phyloP scores from a whole-genome alignment of 768 basidiomycete species.

The Macrolepiota dolichaula region DNA sequence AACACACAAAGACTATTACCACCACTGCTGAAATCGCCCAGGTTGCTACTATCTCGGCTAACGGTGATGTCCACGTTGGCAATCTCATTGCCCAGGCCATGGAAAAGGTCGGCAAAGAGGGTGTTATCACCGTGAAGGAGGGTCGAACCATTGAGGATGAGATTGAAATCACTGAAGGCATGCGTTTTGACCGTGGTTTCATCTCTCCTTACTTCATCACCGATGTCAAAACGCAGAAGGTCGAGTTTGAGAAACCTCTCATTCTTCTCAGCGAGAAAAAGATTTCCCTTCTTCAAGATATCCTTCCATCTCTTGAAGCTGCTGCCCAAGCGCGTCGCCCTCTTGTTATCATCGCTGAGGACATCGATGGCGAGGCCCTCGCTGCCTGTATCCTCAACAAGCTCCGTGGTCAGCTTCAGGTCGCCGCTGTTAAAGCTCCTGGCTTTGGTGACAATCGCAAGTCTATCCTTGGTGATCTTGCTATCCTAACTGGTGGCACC shows the following conservation, averaged over 20 bases:
- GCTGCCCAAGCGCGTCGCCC: slow-evolving; percentile 83
- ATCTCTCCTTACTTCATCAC: slow-evolving; percentile 99
- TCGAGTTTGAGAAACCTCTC: slow-evolving; percentile 95
- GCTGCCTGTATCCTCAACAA: slow-evolving; percentile 99
- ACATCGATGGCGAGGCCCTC: slow-evolving; percentile 95
- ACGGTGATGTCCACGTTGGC: slow-evolving; percentile 83
- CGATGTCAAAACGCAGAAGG: slow-evolving; percentile 93
- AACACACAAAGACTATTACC: slow-evolving; percentile 90
- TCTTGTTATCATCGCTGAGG: slow-evolving; percentile 95
- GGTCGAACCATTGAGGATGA: slow-evolving; percentile 97
- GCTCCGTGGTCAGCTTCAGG: slow-evolving; percentile 94
- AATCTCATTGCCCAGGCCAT: slow-evolving; percentile 96
- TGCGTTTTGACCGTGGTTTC: slow-evolving; percentile 99
- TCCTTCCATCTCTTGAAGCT: slow-evolving; percentile 86
- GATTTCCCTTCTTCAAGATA: slow-evolving; percentile 91
- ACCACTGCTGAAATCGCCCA: slow-evolving; percentile 98
- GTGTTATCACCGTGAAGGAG: slow-evolving; percentile 99
- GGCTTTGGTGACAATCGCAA: slow-evolving; percentile 99
- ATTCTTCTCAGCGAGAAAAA: slow-evolving; percentile 97
- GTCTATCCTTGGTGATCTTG: slow-evolving; percentile 93
- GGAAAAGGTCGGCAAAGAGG: slow-evolving; percentile 99
- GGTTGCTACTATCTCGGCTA: slow-evolving; percentile 93
- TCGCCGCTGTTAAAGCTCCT: slow-evolving; percentile 93
- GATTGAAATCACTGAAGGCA: slow-evolving; percentile 99
- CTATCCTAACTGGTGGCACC: slow-evolving; percentile 95